These are phyloP conservation scores for Bolboschoenoplectus hybrid DNA, from an alignment of 202 grass and related monocot genomes.

Conservation along the genomic window DNA sequence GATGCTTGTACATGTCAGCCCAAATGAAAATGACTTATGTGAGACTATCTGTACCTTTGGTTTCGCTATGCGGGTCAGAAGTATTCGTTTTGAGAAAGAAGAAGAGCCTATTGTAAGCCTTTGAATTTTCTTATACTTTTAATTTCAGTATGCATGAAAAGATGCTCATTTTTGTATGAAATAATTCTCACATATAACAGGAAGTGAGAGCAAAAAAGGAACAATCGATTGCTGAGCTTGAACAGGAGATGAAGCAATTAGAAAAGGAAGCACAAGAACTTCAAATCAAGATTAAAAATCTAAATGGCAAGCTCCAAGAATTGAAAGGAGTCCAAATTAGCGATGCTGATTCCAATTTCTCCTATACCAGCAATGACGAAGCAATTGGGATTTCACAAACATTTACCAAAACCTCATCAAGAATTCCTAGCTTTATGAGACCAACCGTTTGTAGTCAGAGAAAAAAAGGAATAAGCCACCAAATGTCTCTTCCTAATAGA, in stretches of 20 bases:
- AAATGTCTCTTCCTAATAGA: conserved; percentile 43
- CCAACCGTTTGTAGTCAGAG: conserved; percentile 77
- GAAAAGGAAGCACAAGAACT: conserved; percentile 79
- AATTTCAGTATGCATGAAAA: conserved; percentile 34
- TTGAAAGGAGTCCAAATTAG: conserved; percentile 48
- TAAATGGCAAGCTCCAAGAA: conserved; percentile 54
- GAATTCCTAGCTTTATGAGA: conserved; percentile 84
- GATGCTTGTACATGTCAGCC: conserved; percentile 95
- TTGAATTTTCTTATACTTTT: conserved; percentile 34
- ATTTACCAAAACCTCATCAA: conserved; percentile 44
- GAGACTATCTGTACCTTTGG: conserved; percentile 91
- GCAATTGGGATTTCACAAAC: conserved; percentile 48
- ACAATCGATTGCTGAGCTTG: conserved; percentile 51
- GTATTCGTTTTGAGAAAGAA: conserved; percentile 72
- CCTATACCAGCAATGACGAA: conserved; percentile 47
- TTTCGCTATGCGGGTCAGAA: conserved; percentile 88
- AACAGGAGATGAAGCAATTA: conserved; percentile 56
- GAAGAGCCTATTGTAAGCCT: conserved; percentile 64
- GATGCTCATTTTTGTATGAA: conserved; percentile 17
- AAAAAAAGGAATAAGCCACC: conserved; percentile 58
- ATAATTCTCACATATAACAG: conserved; percentile 46
- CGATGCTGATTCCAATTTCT: conserved; percentile 41
- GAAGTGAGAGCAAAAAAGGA: conserved; percentile 69
- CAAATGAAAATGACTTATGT: conserved; percentile 84
- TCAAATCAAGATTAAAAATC: conserved; percentile 57